Evolutionary conservation across 1,284 basidiomycete species (phyloP).

Genomic region (Entoloma clypeatum): DNA sequence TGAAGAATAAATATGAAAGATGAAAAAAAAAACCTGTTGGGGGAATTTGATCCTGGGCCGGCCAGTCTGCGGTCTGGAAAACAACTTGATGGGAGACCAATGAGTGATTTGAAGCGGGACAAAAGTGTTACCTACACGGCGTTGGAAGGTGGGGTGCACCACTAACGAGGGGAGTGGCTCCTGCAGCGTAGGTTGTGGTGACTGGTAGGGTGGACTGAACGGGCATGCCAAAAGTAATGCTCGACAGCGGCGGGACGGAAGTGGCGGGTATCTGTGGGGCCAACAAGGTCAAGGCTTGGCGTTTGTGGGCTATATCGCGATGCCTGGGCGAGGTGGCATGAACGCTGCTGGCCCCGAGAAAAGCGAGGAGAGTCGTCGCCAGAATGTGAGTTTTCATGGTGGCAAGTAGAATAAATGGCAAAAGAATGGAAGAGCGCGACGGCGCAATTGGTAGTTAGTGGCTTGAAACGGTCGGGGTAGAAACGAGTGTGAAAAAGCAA

Average conservation of each 20-base stretch:
- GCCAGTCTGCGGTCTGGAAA: slow-evolving; percentile 54
- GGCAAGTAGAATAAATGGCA: slow-evolving; percentile 12
- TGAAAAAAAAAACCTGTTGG: slow-evolving; percentile 45
- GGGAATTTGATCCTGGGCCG: slow-evolving; percentile 63
- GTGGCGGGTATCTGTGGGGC: slow-evolving; percentile 31
- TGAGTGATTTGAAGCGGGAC: not conserved
- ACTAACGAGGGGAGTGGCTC: slow-evolving; percentile 55
- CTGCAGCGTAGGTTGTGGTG: slow-evolving; percentile 51
- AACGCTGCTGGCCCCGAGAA: slow-evolving; percentile 35
- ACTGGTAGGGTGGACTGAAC: slow-evolving; percentile 48
- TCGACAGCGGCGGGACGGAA: slow-evolving; percentile 51
- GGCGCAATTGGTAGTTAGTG: slow-evolving; percentile 18
- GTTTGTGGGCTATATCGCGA: slow-evolving; percentile 26
- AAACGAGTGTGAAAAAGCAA: slow-evolving; percentile 15
- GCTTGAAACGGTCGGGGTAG: no score
- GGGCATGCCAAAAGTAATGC: slow-evolving; percentile 67
- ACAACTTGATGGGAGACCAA: slow-evolving; percentile 39
- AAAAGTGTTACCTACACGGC: slow-evolving; percentile 44
- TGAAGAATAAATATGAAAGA: not conserved
- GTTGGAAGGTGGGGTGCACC: slow-evolving; percentile 65
- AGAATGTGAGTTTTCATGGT: slow-evolving; percentile 42
- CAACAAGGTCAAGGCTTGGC: slow-evolving; percentile 24
- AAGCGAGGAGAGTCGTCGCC: slow-evolving; percentile 41
- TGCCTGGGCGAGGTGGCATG: slow-evolving; percentile 27
- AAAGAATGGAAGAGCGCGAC: slow-evolving; percentile 20